Conservation (phyloP, 805 yeast genomes). For the Yarrowia divulgata region DNA sequence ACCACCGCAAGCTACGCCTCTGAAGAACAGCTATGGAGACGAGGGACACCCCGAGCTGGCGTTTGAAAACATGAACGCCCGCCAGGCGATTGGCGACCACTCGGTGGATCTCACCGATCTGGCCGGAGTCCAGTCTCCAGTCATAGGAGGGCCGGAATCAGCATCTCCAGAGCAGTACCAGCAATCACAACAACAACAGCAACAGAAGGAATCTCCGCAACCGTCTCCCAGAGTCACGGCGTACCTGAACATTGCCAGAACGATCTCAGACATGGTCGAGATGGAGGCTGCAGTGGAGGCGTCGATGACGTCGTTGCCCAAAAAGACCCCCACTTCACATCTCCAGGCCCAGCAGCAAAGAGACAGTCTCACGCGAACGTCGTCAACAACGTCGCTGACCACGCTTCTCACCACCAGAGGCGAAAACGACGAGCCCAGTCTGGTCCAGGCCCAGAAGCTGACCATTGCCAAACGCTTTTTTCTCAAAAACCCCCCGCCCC, state of each 20-base stretch:
- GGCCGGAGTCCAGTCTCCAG: slow-evolving; percentile 8
- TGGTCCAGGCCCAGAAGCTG: slow-evolving; percentile 40
- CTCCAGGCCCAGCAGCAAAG: neutral
- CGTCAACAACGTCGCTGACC: slow-evolving; percentile 25
- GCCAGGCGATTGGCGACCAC: slow-evolving; percentile 1
- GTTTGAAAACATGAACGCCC: slow-evolving; percentile 25
- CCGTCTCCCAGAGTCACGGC: slow-evolving; percentile 11
- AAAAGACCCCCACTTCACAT: slow-evolving; percentile 4
- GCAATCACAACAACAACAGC: neutral
- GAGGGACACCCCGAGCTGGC: slow-evolving; percentile 33
- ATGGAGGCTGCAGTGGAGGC: neutral
- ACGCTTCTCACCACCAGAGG: slow-evolving; percentile 14
- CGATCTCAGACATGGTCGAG: slow-evolving; percentile 15
- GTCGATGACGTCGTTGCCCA: neutral
- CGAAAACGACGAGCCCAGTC: slow-evolving; percentile 20
- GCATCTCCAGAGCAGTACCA: neutral
- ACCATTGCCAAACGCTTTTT: slow-evolving; percentile 48
- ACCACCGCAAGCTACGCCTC: too few relatives aligned
- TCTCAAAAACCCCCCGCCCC: slow-evolving; percentile 48
- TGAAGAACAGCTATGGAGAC: slow-evolving; percentile 9
- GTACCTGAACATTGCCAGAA: slow-evolving; percentile 14
- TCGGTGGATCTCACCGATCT: slow-evolving; percentile 2
- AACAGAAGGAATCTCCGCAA: neutral
- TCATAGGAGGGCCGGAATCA: neutral
- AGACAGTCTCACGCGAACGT: neutral